Evolutionary conservation across 257 asterid species (phyloP), one percentile per base, ranked within the genome.

Genomic region (Hygrophila difformis): DNA sequence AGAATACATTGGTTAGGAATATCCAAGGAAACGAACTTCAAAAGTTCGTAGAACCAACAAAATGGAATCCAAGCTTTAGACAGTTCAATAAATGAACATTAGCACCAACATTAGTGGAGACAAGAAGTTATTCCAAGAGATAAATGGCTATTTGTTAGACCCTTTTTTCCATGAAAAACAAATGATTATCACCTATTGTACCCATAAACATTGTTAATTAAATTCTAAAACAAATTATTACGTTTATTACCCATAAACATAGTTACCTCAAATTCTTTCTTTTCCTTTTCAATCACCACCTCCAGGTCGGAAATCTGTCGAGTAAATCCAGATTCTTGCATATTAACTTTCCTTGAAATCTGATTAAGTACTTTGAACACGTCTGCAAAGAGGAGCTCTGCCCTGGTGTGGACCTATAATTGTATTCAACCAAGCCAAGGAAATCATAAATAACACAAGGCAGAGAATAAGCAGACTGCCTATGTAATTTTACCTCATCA

Each of bases 231-330:
- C n/a, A n/a, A n/a, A n/a, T n/a, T n/a, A n/a, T n/a, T n/a, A n/a
- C n/a, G n/a, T n/a, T n/a, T n/a, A n/a, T n/a, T n/a, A n/a, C n/a
- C n/a, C n/a, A n/a, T 4, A 33, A 33, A 33, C 6, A 5, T 33
- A 33, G 12, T 33, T 7, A 81, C 97, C 93, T 79, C 85, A 73
- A 85, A 85, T 69, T 85, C 88, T 20, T 62, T 62, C 76, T 80
- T 89, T 79, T 85, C 96, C 45, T 66, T 77, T 76, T 75, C 91
- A 59, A 82, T 39, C 70, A 78, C 71, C 53, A 53, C 78, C 70
- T 82, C 94, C 18, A 85, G 68, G 51, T 71, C 84, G 21, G 73
- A 46, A 22, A 82, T 55, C 51, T 68, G 86, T 49, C 70, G 75
- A 43, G n/a, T n/a, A n/a, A n/a, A n/a, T n/a, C 77, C 72, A 26